Conservation (phyloP, 2,329 filamentous ascomycete species). For the Claviceps cyperi region DNA sequence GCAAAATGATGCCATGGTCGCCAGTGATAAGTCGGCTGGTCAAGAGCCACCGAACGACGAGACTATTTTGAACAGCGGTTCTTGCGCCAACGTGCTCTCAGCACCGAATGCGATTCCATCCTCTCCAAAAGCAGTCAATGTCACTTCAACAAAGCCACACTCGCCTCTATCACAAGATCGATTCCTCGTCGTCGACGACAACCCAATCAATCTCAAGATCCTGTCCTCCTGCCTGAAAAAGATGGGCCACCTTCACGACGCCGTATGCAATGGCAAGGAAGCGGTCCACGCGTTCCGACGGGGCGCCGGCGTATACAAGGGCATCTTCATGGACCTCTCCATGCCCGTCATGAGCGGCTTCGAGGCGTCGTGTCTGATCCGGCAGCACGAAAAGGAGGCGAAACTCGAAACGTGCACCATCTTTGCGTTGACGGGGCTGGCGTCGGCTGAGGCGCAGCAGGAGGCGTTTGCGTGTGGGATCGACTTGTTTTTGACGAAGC, state of each 20-base stretch:
- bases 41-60: background rate
- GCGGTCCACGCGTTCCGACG: slow-evolving; percentile 13
- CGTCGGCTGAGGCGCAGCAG: slow-evolving; percentile 29
- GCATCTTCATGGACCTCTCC: slow-evolving; percentile 29
- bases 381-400: slow-evolving; percentile 30
- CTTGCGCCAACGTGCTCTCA: background rate
- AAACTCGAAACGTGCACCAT: slow-evolving; percentile 27
- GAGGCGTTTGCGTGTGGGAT: slow-evolving; percentile 36
- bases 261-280: slow-evolving; percentile 15
- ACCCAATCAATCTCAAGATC: slow-evolving; percentile 21
- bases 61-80: background rate
- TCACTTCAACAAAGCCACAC: background rate
- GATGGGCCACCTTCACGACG: slow-evolving; percentile 10
- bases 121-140: background rate
- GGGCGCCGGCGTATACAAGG: slow-evolving; percentile 8
- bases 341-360: slow-evolving; percentile 40
- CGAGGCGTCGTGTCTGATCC: slow-evolving; percentile 30
- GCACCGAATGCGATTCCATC: background rate
- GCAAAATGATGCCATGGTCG: background rate
- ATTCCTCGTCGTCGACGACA: slow-evolving; percentile 22
- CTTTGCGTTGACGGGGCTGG: slow-evolving; percentile 36
- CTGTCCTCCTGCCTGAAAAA: slow-evolving; percentile 15
- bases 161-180: background rate
- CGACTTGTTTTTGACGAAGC: slow-evolving; percentile 38
- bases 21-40: background rate